These are phyloP conservation scores for Carex scoparia DNA, from an alignment of 176 grass and related monocot species.

Conservation along the genomic window DNA sequence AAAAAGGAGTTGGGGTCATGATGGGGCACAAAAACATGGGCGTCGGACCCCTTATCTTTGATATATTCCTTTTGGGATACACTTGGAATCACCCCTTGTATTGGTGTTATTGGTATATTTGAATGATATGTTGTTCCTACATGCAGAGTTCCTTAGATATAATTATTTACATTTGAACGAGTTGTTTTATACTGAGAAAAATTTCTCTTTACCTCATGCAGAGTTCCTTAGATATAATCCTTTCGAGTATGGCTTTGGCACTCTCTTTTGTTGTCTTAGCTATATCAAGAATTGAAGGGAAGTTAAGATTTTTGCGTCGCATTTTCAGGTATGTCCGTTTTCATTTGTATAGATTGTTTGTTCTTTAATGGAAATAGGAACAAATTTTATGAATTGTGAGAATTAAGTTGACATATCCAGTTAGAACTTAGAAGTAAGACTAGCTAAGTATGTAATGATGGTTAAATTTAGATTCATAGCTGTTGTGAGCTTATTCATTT, in stretches of 20 bases:
- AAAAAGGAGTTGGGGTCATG: neutral
- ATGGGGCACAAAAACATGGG: neutral
- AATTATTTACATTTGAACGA: slow-evolving; percentile 17
- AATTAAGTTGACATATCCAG: neutral
- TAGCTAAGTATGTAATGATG: neutral
- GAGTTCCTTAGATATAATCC: slow-evolving; percentile 78
- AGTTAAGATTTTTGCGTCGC: slow-evolving; percentile 27
- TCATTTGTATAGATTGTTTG: neutral
- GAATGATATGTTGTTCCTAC: neutral
- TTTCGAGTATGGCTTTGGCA: slow-evolving; percentile 46
- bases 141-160: slow-evolving; percentile 66
- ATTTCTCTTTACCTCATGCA: slow-evolving; percentile 21
- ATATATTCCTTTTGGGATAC: neutral
- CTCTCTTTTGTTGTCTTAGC: slow-evolving; percentile 39
- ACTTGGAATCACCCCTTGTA: neutral
- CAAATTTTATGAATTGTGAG: neutral
- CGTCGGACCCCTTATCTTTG: neutral
- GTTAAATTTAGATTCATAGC: neutral
- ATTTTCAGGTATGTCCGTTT: slow-evolving; percentile 40
- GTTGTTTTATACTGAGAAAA: neutral
- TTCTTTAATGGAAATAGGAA: neutral
- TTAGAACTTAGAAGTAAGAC: neutral
- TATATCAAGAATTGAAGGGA: slow-evolving; percentile 44
- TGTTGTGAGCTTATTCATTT: neutral
- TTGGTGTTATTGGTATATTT: slow-evolving; percentile 15